Percentiles rank a stretch among this genome's conserved stretches.
Evolutionary conservation across 176 grass and related monocot genomes (phyloP).

Genomic region (Microstegium vimineum): DNA sequence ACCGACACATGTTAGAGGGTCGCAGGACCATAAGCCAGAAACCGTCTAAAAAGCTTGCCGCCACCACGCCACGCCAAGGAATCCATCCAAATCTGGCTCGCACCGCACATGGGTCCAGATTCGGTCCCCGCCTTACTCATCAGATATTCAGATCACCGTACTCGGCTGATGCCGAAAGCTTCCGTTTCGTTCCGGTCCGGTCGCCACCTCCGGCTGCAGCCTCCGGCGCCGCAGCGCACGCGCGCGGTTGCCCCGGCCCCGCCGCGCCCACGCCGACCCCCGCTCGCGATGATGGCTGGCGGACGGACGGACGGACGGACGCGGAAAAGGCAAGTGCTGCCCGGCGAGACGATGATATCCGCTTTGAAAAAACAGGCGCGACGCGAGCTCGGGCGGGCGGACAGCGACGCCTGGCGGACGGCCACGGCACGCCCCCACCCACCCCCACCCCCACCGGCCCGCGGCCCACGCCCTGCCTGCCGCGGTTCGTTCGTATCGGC

Average conservation of each 20-base stretch:
- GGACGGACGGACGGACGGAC: too few species aligned
- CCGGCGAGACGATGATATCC: neutral
- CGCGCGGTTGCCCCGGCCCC: too few species aligned
- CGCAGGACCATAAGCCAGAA: neutral
- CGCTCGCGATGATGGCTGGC: conserved; percentile 36
- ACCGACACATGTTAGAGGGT: neutral
- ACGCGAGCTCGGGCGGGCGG: neutral
- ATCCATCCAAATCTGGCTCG: neutral
- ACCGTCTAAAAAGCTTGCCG: neutral
- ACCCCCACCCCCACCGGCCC: too few species aligned
- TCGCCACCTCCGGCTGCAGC: neutral
- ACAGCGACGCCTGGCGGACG: conserved; percentile 23
- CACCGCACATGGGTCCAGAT: conserved; percentile 17
- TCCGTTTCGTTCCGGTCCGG: neutral
- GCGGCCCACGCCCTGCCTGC: too few species aligned
- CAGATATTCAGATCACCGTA: too few species aligned
- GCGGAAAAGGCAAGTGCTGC: neutral
- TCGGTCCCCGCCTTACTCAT: neutral
- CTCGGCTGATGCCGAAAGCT: neutral
- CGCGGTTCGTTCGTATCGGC: too few species aligned
- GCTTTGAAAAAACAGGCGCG: conserved; percentile 19
- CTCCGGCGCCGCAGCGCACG: conserved; percentile 2
- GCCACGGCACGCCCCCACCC: conserved; percentile 2
- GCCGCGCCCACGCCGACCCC: neutral
- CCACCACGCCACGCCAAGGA: neutral